phyloP scores from a whole-genome alignment of 1,284 basidiomycete species.

The Gymnopus androsaceus region DNA sequence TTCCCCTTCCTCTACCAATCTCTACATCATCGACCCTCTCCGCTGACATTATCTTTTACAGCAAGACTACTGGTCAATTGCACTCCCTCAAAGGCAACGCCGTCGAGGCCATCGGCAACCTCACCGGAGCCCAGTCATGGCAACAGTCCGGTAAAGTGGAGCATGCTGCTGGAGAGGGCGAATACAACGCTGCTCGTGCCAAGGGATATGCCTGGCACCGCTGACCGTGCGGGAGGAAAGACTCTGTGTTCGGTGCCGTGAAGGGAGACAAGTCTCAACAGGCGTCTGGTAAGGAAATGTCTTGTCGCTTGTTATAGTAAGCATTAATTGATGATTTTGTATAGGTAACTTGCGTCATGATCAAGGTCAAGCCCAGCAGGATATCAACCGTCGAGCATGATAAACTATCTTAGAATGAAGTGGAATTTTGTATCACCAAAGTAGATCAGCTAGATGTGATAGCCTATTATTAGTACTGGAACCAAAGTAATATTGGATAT shows the following conservation, averaged over 20 bases:
- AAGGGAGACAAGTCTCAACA: background rate
- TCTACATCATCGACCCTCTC: too few species aligned
- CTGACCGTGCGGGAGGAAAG: conserved; percentile 59
- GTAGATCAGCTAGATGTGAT: too few species aligned
- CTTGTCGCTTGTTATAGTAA: background rate
- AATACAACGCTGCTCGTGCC: background rate
- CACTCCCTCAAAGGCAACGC: conserved; percentile 55
- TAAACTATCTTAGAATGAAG: too few species aligned
- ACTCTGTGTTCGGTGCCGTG: conserved; percentile 59
- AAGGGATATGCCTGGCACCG: conserved; percentile 35
- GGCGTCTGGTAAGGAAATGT: background rate
- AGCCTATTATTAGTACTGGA: too few species aligned
- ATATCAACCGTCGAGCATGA: conserved; percentile 28
- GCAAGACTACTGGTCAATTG: conserved; percentile 58
- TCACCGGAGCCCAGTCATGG: conserved; percentile 47
- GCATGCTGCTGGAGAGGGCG: conserved; percentile 55
- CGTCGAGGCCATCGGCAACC: conserved; percentile 57
- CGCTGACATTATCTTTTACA: conserved; percentile 14
- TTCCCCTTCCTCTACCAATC: background rate
- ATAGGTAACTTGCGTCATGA: conserved; percentile 52
- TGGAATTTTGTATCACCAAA: too few species aligned
- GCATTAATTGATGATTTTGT: conserved; percentile 26
- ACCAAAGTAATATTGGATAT: too few species aligned
- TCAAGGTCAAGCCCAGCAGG: conserved; percentile 53
- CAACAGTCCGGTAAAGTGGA: conserved; percentile 57